phyloP scores from a whole-genome alignment of 257 asterid genomes.

The Salvia miltiorrhiza region DNA sequence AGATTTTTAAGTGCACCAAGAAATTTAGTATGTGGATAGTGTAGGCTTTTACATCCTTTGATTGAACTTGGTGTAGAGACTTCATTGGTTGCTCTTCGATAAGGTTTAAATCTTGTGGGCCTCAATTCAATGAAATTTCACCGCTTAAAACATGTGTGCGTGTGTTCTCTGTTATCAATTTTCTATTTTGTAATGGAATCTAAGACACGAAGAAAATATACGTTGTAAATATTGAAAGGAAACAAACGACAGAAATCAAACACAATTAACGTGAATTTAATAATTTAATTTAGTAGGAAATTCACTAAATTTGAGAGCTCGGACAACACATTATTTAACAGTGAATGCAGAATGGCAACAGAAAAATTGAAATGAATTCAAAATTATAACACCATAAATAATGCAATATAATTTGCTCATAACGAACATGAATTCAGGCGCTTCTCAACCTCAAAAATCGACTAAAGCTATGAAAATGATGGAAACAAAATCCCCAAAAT shows the following conservation, averaged over 20 bases:
- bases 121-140: neutral
- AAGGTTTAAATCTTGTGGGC: slow-evolving; percentile 53
- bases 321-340: too few species aligned
- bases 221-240: neutral
- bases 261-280: neutral
- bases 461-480: slow-evolving; percentile 21
- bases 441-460: slow-evolving; percentile 2
- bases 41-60: slow-evolving; percentile 29
- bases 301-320: too few species aligned
- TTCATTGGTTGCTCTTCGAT: slow-evolving; percentile 63
- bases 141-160: neutral
- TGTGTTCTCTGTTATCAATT: neutral
- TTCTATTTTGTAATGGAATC: neutral
- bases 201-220: neutral
- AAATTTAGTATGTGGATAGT: slow-evolving; percentile 28
- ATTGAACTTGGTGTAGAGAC: neutral
- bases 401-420: neutral
- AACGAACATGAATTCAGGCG: neutral
- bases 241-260: too few species aligned
- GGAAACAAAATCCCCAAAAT: slow-evolving; percentile 11
- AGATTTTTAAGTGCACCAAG: slow-evolving; percentile 25
- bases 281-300: too few species aligned
- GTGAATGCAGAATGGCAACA: too few species aligned
- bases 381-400: neutral
- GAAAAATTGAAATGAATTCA: neutral